Percentiles rank a stretch among this genome's conserved stretches.
phyloP scores from a whole-genome alignment of 2,329 filamentous ascomycete genomes.

The Alternaria triticimaculans region DNA sequence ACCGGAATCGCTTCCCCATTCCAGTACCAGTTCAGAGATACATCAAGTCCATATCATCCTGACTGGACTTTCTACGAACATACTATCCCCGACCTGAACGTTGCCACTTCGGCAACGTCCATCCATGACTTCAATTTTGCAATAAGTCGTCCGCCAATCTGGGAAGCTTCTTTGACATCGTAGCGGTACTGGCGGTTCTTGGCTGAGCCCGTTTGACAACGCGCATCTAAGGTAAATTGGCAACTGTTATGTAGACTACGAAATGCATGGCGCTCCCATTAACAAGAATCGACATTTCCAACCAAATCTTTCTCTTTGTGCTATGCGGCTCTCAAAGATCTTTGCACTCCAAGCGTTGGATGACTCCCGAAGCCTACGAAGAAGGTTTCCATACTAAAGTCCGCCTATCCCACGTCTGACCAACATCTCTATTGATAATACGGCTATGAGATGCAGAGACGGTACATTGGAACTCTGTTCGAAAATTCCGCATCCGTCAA shows the following conservation, averaged over 20 bases:
- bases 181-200: slow-evolving; percentile 38
- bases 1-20: slow-evolving; percentile 31
- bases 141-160: slow-evolving; percentile 27
- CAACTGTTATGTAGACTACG: neutral
- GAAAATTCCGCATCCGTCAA: neutral
- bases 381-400: neutral
- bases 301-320: neutral
- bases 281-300: neutral
- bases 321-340: neutral
- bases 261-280: neutral
- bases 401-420: neutral
- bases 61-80: slow-evolving; percentile 58
- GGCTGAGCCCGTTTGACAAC: slow-evolving; percentile 15
- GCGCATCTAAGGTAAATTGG: neutral
- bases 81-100: slow-evolving; percentile 50
- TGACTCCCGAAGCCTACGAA: neutral
- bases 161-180: slow-evolving; percentile 55
- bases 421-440: neutral
- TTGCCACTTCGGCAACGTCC: slow-evolving; percentile 29
- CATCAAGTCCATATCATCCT: slow-evolving; percentile 47
- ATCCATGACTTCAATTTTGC: slow-evolving; percentile 51
- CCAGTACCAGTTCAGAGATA: slow-evolving; percentile 21
- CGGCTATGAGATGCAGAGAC: neutral
- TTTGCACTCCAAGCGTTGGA: neutral
- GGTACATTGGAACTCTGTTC: neutral